Percentiles rank a stretch among this genome's conserved stretches.
phyloP scores from a whole-genome alignment of 768 basidiomycete genomes.

The Lactarius trivialis region DNA sequence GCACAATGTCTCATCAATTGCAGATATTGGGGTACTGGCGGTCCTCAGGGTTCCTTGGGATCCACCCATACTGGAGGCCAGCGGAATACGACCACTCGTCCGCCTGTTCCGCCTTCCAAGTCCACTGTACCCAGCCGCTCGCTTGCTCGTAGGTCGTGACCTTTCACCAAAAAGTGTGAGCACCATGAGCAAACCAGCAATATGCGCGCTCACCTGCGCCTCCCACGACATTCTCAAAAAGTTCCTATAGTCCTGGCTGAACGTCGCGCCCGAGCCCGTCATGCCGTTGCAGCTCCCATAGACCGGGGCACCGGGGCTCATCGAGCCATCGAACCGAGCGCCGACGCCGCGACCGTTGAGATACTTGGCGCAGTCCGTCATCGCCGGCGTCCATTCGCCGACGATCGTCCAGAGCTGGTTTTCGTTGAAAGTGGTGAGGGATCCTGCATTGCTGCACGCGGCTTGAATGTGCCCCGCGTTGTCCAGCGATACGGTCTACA shows the following conservation, averaged over 20 bases:
- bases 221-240: constrained; percentile 82
- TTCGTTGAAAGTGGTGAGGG: constrained; percentile 39
- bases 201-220: constrained; percentile 50
- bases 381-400: constrained; percentile 81
- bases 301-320: constrained; percentile 49
- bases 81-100: constrained; percentile 90
- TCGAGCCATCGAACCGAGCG: constrained; percentile 52
- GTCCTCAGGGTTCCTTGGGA: constrained; percentile 54
- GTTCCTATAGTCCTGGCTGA: constrained; percentile 71
- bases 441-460: constrained; percentile 45
- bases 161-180: constrained; percentile 14
- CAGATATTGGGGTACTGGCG: constrained; percentile 61
- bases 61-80: constrained; percentile 77
- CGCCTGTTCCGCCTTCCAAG: constrained; percentile 77
- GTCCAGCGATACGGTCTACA: constrained; percentile 41
- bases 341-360: constrained; percentile 78
- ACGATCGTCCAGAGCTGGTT: constrained; percentile 70
- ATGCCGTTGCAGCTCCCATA: constrained; percentile 70
- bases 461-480: constrained; percentile 50
- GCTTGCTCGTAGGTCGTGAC: constrained; percentile 59
- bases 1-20: constrained; percentile 10
- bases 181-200: neutral
- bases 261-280: constrained; percentile 69
- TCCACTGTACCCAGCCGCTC: constrained; percentile 77
- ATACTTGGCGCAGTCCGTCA: constrained; percentile 73